Percentiles rank a stretch among this genome's conserved stretches.
These are phyloP conservation scores for Seiridium unicorne DNA, from an alignment of 2,329 filamentous ascomycete genomes.

Conservation along the genomic window DNA sequence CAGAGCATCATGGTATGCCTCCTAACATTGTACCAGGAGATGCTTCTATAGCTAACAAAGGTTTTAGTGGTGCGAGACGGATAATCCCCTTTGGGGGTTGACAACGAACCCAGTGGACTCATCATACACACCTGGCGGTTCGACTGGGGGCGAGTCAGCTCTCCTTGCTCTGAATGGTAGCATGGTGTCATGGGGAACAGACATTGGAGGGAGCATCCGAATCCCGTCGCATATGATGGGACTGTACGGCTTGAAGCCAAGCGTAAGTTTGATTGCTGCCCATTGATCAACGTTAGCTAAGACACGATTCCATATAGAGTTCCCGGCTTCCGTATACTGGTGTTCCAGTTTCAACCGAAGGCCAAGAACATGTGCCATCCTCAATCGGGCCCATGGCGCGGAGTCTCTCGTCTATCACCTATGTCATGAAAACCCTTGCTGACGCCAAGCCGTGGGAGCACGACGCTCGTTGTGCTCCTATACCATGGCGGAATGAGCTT, in stretches of 20 bases:
- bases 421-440: constrained; percentile 46
- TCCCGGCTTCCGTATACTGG: constrained; percentile 56
- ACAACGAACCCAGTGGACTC: constrained; percentile 43
- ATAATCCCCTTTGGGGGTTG: constrained; percentile 50
- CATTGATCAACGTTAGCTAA: background rate
- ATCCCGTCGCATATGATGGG: constrained; percentile 48
- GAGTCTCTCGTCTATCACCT: constrained; percentile 46
- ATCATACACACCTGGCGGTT: constrained; percentile 36
- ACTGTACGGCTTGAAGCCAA: constrained; percentile 48
- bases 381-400: constrained; percentile 60
- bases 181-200: constrained; percentile 47
- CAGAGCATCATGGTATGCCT: constrained; percentile 27
- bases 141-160: constrained; percentile 24
- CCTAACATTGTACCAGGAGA: constrained; percentile 30
- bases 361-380: constrained; percentile 64
- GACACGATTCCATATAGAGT: constrained; percentile 36
- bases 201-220: constrained; percentile 49
- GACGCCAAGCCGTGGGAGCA: constrained; percentile 48
- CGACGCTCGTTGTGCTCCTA: constrained; percentile 51
- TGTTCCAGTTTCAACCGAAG: constrained; percentile 59
- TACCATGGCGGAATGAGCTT: constrained; percentile 49
- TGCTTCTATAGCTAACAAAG: constrained; percentile 45
- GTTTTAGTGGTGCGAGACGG: constrained; percentile 49
- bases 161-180: constrained; percentile 22
- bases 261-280: constrained; percentile 37